Evolutionary conservation across 805 yeast genomes (phyloP).

Genomic region (Sugiyamaella floridensis): DNA sequence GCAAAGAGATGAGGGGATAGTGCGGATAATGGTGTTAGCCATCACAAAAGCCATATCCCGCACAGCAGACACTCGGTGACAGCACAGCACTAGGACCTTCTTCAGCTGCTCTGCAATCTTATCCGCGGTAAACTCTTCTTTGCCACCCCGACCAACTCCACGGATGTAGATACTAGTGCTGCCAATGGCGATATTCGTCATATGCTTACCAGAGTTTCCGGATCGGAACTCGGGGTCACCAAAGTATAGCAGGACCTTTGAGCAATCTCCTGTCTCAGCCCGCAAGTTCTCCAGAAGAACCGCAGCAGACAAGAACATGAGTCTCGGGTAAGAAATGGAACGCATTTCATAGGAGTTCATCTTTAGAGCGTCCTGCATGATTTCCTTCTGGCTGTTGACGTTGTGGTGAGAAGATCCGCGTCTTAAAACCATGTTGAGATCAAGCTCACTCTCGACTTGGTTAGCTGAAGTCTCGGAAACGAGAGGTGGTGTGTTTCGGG

Average conservation of each 20-base stretch:
- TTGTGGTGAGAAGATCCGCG: slow-evolving; percentile 83
- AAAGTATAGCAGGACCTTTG: slow-evolving; percentile 67
- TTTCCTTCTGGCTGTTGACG: slow-evolving; percentile 61
- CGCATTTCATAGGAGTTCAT: slow-evolving; percentile 47
- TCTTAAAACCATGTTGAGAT: slow-evolving; percentile 81
- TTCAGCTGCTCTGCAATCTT: slow-evolving; percentile 63
- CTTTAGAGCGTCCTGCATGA: slow-evolving; percentile 32
- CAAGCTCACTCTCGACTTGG: slow-evolving; percentile 85
- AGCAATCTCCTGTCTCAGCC: slow-evolving; percentile 72
- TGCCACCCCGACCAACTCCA: slow-evolving; percentile 46
- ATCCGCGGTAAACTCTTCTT: slow-evolving; percentile 49
- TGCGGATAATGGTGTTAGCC: slow-evolving; percentile 58
- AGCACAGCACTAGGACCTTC: slow-evolving; percentile 58
- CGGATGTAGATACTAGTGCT: slow-evolving; percentile 52
- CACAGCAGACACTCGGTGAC: slow-evolving; percentile 67
- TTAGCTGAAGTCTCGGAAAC: slow-evolving; percentile 76
- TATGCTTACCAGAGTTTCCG: slow-evolving; percentile 58
- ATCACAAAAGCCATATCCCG: slow-evolving; percentile 77
- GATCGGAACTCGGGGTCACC: slow-evolving; percentile 78
- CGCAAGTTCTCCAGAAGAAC: slow-evolving; percentile 72
- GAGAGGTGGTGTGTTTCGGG: slow-evolving; percentile 79
- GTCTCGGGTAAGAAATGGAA: slow-evolving; percentile 59
- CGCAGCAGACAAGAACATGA: slow-evolving; percentile 83
- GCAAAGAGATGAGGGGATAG: slow-evolving; percentile 73
- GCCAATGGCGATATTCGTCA: slow-evolving; percentile 57